These are phyloP conservation scores for Ceratocystis ficicola DNA, from an alignment of 2,329 filamentous ascomycete genomes.

Conservation along the genomic window DNA sequence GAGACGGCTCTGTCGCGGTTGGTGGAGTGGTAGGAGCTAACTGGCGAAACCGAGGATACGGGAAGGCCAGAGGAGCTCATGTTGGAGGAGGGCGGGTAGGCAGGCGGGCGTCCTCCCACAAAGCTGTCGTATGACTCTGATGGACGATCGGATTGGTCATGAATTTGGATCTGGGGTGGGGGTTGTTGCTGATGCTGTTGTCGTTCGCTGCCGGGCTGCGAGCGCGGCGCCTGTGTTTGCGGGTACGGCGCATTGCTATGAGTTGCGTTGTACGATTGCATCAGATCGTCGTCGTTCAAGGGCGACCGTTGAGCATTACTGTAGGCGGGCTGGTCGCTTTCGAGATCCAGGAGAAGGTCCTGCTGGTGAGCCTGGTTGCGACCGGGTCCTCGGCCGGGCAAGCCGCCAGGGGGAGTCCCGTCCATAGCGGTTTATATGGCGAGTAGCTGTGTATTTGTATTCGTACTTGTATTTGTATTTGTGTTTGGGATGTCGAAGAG, in stretches of 20 bases:
- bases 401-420: slow-evolving; percentile 41
- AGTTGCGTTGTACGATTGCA: slow-evolving; percentile 49
- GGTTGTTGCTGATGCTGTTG: slow-evolving; percentile 11
- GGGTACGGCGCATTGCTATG: slow-evolving; percentile 28
- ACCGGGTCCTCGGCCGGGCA: slow-evolving; percentile 37
- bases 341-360: slow-evolving; percentile 61
- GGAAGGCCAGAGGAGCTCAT: slow-evolving; percentile 14
- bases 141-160: slow-evolving; percentile 43
- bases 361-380: slow-evolving; percentile 29
- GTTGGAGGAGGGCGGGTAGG: slow-evolving; percentile 32
- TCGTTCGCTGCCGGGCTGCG: slow-evolving; percentile 2
- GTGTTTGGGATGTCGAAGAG: too few relatives aligned
- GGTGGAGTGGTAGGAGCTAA: slow-evolving; percentile 34
- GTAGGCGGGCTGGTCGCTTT: slow-evolving; percentile 60
- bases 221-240: slow-evolving; percentile 3
- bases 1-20: slow-evolving; percentile 50
- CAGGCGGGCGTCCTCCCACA: slow-evolving; percentile 53
- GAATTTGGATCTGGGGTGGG: slow-evolving; percentile 24
- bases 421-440: slow-evolving; percentile 38
- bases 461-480: too few relatives aligned
- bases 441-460: background rate
- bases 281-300: slow-evolving; percentile 68
- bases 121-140: slow-evolving; percentile 94
- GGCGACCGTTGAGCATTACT: slow-evolving; percentile 62
- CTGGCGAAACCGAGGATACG: slow-evolving; percentile 15